A percentile compares a stretch with the other conserved stretches of the same genome.
phyloP scores from a whole-genome alignment of 345 rosid species.

The Eucalyptus camaldulensis region DNA sequence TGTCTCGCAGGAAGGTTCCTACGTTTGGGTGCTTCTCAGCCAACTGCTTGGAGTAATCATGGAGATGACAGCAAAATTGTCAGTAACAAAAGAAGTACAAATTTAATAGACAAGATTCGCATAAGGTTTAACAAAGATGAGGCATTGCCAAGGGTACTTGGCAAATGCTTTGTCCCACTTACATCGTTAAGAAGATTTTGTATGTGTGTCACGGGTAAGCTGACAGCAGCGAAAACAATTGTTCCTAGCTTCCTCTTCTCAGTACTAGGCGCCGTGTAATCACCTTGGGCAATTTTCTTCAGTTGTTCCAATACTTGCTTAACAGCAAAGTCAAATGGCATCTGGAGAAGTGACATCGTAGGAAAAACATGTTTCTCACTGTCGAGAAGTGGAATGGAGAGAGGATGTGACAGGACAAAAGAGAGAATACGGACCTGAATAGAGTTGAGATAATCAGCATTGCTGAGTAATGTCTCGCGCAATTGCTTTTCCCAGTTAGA shows the following conservation, averaged over 20 bases:
- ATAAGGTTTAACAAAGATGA: background rate
- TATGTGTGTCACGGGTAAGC: conserved; percentile 45
- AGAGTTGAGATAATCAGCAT: conserved; percentile 54
- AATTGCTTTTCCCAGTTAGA: conserved; percentile 75
- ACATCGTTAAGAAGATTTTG: conserved; percentile 47
- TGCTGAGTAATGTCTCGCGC: conserved; percentile 28
- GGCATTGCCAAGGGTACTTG: background rate
- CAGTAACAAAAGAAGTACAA: background rate
- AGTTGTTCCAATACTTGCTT: conserved; percentile 68
- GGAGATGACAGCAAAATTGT: background rate
- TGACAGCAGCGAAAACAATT: conserved; percentile 74
- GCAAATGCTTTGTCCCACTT: background rate
- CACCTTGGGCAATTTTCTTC: conserved; percentile 50
- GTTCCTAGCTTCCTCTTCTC: conserved; percentile 60
- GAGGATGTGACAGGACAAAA: background rate
- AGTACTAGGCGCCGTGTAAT: conserved; percentile 43
- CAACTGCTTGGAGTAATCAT: conserved; percentile 21
- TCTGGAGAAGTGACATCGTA: conserved; percentile 18
- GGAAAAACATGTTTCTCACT: background rate
- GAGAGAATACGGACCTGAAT: conserved; percentile 39
- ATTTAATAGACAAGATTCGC: background rate
- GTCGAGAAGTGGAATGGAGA: background rate
- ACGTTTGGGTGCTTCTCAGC: conserved; percentile 23
- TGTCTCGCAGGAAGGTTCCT: conserved; percentile 43
- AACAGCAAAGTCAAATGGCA: conserved; percentile 70